These are phyloP conservation scores for Psilocybe tampanensis DNA, from an alignment of 768 basidiomycete genomes.

Conservation along the genomic window DNA sequence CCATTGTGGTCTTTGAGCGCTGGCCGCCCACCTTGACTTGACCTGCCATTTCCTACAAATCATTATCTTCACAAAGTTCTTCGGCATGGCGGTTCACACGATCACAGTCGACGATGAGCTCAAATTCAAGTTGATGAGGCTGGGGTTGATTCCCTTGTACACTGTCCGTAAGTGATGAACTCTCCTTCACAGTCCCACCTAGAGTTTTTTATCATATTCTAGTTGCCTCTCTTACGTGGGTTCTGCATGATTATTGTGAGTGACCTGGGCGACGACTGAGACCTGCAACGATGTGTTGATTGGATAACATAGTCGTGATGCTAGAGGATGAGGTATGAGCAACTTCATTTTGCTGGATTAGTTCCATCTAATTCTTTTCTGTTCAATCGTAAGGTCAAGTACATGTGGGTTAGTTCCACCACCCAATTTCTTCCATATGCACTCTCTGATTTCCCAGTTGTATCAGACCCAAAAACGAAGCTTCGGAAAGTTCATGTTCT, in stretches of 20 bases:
- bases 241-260: conserved; percentile 6
- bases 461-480: conserved; percentile 34
- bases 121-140: not conserved
- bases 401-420: not conserved
- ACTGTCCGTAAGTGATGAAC: not conserved
- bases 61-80: not conserved
- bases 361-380: not conserved
- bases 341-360: not conserved
- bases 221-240: conserved; percentile 4
- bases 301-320: not conserved
- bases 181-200: not conserved
- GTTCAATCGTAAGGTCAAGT: not conserved
- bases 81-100: not conserved
- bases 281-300: not conserved
- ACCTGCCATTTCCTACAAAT: not conserved
- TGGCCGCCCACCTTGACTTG: not conserved
- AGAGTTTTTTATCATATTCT: not conserved
- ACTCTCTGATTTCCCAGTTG: not conserved
- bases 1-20: not conserved
- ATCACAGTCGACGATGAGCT: not conserved
- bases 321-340: conserved; percentile 3
- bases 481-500: conserved; percentile 41
- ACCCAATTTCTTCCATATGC: not conserved
- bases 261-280: not conserved
- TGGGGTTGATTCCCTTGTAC: conserved; percentile 3